Conservation (phyloP, 2,329 filamentous ascomycete species). For the Scedosporium apiospermum region DNA sequence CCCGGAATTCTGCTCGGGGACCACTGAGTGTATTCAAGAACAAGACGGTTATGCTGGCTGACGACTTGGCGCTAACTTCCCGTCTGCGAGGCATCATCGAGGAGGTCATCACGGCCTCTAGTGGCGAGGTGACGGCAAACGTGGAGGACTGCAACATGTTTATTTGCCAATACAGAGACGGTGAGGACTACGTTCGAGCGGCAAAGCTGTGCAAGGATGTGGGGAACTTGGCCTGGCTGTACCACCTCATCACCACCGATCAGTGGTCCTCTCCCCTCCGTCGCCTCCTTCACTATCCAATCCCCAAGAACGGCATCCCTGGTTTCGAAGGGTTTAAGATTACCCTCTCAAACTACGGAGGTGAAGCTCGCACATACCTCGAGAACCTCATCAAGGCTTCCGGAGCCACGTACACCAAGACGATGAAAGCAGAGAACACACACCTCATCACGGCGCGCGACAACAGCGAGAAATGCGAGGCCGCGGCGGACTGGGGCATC, state of each 20-base stretch:
- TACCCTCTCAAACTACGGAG: constrained; percentile 92
- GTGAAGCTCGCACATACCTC: constrained; percentile 84
- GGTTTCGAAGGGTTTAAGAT: constrained; percentile 72
- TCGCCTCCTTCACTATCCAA: constrained; percentile 80
- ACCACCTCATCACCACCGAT: constrained; percentile 81
- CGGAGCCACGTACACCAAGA: constrained; percentile 87
- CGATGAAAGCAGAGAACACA: constrained; percentile 89
- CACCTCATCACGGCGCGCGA: constrained; percentile 88
- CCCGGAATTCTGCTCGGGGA: constrained; percentile 31
- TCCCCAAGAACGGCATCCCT: constrained; percentile 66
- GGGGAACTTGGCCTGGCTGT: constrained; percentile 89
- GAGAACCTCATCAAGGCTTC: constrained; percentile 81
- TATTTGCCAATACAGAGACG: constrained; percentile 80
- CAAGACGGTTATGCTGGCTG: constrained; percentile 67
- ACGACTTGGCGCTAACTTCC: constrained; percentile 61
- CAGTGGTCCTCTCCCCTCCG: constrained; percentile 78
- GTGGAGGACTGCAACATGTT: constrained; percentile 70
- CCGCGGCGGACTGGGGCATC: constrained; percentile 86
- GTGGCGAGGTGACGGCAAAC: constrained; percentile 56
- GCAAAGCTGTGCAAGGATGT: constrained; percentile 72
- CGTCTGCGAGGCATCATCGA: constrained; percentile 59
- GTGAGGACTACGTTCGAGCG: constrained; percentile 66
- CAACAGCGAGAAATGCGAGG: constrained; percentile 85
- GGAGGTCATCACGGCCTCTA: constrained; percentile 61
- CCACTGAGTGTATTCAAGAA: constrained; percentile 66